Conservation (phyloP, 495 filamentous ascomycete species). For the Penicillium canariense region DNA sequence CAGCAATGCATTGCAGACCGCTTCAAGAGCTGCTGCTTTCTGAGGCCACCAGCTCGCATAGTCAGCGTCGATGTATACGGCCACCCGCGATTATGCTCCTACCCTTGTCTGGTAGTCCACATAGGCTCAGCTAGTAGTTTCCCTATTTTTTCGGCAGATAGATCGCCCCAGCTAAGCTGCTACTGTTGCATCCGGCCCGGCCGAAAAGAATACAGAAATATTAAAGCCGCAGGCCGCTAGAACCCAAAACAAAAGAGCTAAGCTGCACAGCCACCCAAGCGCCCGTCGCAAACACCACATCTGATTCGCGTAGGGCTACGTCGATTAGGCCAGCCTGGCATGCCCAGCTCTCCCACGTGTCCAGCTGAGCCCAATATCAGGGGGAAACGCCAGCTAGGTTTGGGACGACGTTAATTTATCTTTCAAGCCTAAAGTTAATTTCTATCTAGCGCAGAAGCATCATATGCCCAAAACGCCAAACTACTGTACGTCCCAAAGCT, state of each 20-base stretch:
- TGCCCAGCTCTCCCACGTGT: background rate
- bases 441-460: background rate
- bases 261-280: background rate
- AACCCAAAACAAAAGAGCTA: background rate
- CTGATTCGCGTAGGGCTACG: background rate
- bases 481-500: background rate
- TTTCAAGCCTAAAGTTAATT: background rate
- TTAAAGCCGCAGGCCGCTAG: background rate
- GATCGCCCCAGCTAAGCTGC: constrained; percentile 1
- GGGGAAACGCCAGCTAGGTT: background rate
- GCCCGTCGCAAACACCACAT: background rate
- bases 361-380: background rate
- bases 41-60: background rate
- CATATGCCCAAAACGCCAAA: background rate
- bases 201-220: background rate
- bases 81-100: background rate
- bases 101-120: background rate
- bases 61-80: background rate
- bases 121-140: background rate
- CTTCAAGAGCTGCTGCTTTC: background rate
- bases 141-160: background rate
- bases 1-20: background rate
- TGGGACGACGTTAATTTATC: background rate
- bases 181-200: background rate
- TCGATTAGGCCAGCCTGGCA: background rate